Conservation (phyloP, 345 rosid species). For the Populus simonii region DNA sequence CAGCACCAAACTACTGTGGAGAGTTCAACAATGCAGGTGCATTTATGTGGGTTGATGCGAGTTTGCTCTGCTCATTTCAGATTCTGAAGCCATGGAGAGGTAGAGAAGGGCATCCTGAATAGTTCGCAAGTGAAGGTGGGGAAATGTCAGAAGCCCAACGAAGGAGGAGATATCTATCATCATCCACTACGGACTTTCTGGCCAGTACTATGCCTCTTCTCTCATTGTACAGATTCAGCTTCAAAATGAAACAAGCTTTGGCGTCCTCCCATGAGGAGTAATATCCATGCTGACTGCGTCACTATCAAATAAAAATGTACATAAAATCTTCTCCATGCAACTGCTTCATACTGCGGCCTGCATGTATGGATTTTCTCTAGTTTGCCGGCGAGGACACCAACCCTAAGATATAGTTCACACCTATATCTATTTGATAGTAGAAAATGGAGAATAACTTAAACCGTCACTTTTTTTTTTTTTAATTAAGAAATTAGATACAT, state of each 20-base stretch:
- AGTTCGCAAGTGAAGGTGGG: not conserved
- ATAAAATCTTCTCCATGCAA: too few relatives aligned
- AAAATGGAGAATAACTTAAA: too few relatives aligned
- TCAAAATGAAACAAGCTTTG: not conserved
- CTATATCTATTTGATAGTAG: too few relatives aligned
- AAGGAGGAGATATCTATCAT: not conserved
- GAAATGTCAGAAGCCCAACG: not conserved
- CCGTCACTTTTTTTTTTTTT: too few relatives aligned
- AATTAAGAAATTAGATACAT: too few relatives aligned
- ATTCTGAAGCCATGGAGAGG: conserved; percentile 22
- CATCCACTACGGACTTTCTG: not conserved
- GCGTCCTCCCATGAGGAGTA: not conserved
- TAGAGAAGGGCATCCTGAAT: not conserved
- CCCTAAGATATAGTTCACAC: too few relatives aligned
- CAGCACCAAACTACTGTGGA: conserved; percentile 26
- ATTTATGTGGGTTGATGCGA: conserved; percentile 21
- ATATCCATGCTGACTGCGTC: too few relatives aligned
- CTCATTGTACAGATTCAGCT: not conserved
- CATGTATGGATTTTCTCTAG: not conserved
- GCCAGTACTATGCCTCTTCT: not conserved
- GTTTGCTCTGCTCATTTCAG: conserved; percentile 27
- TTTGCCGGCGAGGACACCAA: too few relatives aligned
- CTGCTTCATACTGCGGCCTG: too few relatives aligned
- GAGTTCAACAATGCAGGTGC: conserved; percentile 29
- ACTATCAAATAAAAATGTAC: not conserved